Base-by-base conservation (phyloP, 1,284 basidiomycete species). In the Chiua sp. region DNA sequence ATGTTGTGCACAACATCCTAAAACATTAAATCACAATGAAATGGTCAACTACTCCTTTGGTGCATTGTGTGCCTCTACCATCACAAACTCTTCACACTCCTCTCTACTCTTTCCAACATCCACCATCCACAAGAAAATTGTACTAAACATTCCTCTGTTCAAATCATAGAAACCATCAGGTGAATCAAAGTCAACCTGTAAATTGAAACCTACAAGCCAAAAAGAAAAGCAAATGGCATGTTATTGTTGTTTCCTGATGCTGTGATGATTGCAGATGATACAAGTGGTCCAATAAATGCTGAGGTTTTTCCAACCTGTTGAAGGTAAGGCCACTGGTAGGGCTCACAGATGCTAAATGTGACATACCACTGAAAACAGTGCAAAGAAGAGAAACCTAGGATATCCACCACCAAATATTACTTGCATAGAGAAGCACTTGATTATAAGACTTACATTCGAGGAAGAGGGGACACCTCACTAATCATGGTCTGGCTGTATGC, bases 401-500 rank as follows among this genome's bases (percentile, higher is more conserved):
- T 1, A 47, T 37, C 20, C 39, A 42, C 8, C 42, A 49, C 7
- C 22, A 7, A 13, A 51, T 23, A 3, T 56, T 7, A 53, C 0
- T 47, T 7, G 26, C 12, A 22, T 47, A 18, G 20, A 47, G 1
- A 37, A 4, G 51, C 28, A 3, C 32, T 37, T 0, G 7, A 47
- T 13, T 33, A 4, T 42, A 63, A 68, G 51, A 64, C 79, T 53
- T 72, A 87, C 88, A 89, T 90, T 72, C 89, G 88, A 18, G 87
- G 82, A 42, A 87, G 76, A 15, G 92, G 92, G 18, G 89, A 89
- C 11, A 93, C 91, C 67, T 93, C 91, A 68, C 87, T 90, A 59
- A 93, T 92, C 90, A 93, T 91, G 0, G 91, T 93, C 75, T 93
- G 90, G 70, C 87, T 87, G 67, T 91, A 90, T 35, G 92, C 90